These are phyloP conservation scores for Leccinum broughii DNA, from an alignment of 768 basidiomycete species.

Conservation along the genomic window DNA sequence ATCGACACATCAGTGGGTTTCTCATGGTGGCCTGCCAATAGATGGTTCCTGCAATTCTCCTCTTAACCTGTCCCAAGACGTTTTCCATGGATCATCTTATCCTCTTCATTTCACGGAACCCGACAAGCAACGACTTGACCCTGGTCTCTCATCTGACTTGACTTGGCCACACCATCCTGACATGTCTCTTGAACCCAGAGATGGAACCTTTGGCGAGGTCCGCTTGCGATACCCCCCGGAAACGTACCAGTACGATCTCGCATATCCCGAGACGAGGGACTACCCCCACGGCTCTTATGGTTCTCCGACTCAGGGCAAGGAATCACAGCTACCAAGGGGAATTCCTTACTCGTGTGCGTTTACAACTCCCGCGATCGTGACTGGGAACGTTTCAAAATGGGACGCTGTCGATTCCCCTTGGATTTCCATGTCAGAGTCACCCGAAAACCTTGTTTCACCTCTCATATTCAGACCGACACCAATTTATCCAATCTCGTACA, in stretches of 20 bases:
- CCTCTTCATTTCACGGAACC: slow-evolving; percentile 26
- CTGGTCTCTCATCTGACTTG: slow-evolving; percentile 12
- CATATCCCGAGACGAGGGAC: slow-evolving; percentile 8
- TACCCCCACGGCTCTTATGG: slow-evolving; percentile 5
- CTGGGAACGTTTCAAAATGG: slow-evolving; percentile 8
- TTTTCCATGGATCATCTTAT: slow-evolving; percentile 26
- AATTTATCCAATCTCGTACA: slow-evolving; percentile 29
- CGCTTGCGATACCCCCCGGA: slow-evolving; percentile 9
- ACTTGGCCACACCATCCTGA: slow-evolving; percentile 22
- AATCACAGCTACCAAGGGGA: slow-evolving; percentile 12
- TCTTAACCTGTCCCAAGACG: slow-evolving; percentile 31
- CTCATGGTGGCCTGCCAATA: slow-evolving; percentile 11
- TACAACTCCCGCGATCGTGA: slow-evolving; percentile 6
- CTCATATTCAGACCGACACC: slow-evolving; percentile 31
- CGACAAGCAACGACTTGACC: slow-evolving; percentile 13
- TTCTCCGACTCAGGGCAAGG: slow-evolving; percentile 14
- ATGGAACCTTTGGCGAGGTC: slow-evolving; percentile 9
- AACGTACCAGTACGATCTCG: slow-evolving; percentile 7
- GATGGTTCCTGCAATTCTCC: slow-evolving; percentile 10
- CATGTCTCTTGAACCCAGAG: slow-evolving; percentile 7
- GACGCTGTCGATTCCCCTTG: background rate
- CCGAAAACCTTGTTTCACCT: slow-evolving; percentile 17
- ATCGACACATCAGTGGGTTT: slow-evolving; percentile 15
- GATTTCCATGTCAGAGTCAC: slow-evolving; percentile 6
- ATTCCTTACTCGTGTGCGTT: slow-evolving; percentile 5